Percentiles rank a stretch among this genome's conserved stretches.
These are phyloP conservation scores for Ajuga chamaepitys DNA, from an alignment of 257 asterid species.

Conservation along the genomic window DNA sequence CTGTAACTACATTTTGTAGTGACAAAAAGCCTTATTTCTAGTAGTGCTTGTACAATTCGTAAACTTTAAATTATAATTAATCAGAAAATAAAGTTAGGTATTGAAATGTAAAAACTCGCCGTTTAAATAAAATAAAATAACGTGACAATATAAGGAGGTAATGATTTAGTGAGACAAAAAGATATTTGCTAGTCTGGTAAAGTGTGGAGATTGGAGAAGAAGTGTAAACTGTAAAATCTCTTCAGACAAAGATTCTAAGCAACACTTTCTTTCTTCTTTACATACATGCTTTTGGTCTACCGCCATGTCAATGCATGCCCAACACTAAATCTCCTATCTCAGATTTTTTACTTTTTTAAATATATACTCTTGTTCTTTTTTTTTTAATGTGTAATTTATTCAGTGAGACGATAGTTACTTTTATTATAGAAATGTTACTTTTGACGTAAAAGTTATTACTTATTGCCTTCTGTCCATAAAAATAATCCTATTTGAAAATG, in stretches of 20 bases:
- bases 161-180: constrained; percentile 16
- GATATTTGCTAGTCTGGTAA: constrained; percentile 1
- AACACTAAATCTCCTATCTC: constrained; percentile 1
- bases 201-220: neutral
- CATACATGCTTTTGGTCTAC: constrained; percentile 13
- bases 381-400: constrained; percentile 16
- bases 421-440: no score
- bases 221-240: neutral
- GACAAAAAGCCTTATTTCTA: no score
- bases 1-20: no score
- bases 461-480: no score
- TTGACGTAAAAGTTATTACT: no score
- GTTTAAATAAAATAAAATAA: neutral
- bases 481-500: no score
- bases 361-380: neutral
- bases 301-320: constrained; percentile 12
- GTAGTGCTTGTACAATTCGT: no score
- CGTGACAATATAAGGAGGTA: neutral
- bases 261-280: constrained; percentile 14
- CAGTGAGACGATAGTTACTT: no score
- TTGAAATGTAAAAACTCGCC: neutral
- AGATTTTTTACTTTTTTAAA: neutral
- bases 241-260: constrained; percentile 18
- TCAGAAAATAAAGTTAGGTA: no score
- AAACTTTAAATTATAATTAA: no score